Evolutionary conservation across 2,329 filamentous ascomycete genomes (phyloP).

Genomic region (Penicillium sp.): DNA sequence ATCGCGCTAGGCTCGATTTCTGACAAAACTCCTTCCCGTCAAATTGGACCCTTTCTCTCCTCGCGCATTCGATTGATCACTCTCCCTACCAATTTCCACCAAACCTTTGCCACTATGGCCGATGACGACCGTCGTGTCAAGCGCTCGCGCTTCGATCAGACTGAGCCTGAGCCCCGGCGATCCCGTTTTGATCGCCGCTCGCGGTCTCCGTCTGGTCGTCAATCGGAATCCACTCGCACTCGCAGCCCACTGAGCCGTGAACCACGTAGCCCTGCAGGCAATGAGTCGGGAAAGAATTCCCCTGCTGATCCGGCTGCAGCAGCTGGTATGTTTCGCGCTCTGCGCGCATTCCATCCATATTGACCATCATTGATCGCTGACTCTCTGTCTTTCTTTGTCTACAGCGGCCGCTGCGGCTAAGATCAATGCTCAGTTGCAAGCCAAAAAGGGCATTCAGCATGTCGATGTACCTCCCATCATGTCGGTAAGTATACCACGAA

Average conservation of each 20-base stretch:
- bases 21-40: constrained; percentile 26
- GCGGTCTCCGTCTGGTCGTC: constrained; percentile 69
- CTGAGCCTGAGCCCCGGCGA: constrained; percentile 73
- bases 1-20: constrained; percentile 16
- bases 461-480: constrained; percentile 82
- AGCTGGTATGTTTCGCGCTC: constrained; percentile 57
- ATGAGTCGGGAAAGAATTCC: constrained; percentile 45
- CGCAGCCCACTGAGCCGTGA: constrained; percentile 71
- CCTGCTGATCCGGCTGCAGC: constrained; percentile 70
- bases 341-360: neutral
- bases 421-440: constrained; percentile 80
- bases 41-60: constrained; percentile 8
- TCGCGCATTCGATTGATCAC: constrained; percentile 4
- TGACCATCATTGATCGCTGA: constrained; percentile 9
- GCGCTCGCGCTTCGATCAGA: constrained; percentile 93
- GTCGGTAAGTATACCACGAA: constrained; percentile 45
- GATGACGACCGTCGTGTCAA: constrained; percentile 74
- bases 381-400: constrained; percentile 16
- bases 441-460: constrained; percentile 85
- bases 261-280: constrained; percentile 47
- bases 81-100: neutral
- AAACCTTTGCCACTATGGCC: constrained; percentile 56
- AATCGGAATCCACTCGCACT: constrained; percentile 69
- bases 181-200: constrained; percentile 92
- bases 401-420: constrained; percentile 82